phyloP scores from a whole-genome alignment of 75 land plant genomes.

The Pseudotsuga menziesii region DNA sequence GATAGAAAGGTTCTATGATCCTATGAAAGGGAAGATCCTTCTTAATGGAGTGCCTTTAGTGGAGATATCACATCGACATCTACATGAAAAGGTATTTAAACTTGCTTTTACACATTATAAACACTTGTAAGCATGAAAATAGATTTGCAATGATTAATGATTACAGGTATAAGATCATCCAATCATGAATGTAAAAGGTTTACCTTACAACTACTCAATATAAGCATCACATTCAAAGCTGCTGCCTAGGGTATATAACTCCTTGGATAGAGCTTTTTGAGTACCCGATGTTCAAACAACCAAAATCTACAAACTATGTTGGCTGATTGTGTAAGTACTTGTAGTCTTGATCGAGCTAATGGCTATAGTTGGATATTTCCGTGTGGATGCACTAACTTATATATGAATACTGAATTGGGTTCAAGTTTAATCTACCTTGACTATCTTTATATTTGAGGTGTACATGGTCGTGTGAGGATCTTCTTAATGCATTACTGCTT shows the following conservation, averaged over 20 bases:
- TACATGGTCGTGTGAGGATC: background rate
- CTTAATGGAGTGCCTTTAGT: constrained; percentile 80
- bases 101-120: background rate
- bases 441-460: background rate
- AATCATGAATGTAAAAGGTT: background rate
- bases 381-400: background rate
- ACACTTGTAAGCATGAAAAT: background rate
- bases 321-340: background rate
- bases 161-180: background rate
- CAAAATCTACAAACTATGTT: background rate
- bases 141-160: background rate
- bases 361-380: background rate
- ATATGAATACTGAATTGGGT: background rate
- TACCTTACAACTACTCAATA: background rate
- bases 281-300: background rate
- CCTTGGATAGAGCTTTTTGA: too few species aligned
- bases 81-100: constrained; percentile 75
- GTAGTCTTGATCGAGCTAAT: background rate
- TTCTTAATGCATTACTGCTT: too few species aligned
- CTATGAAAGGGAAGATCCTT: constrained; percentile 73
- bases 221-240: background rate
- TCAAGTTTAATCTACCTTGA: background rate
- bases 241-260: background rate
- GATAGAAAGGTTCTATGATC: constrained; percentile 95
- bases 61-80: constrained; percentile 84